phyloP scores from a whole-genome alignment of 176 grass and related monocot species.

The Microstegium vimineum region DNA sequence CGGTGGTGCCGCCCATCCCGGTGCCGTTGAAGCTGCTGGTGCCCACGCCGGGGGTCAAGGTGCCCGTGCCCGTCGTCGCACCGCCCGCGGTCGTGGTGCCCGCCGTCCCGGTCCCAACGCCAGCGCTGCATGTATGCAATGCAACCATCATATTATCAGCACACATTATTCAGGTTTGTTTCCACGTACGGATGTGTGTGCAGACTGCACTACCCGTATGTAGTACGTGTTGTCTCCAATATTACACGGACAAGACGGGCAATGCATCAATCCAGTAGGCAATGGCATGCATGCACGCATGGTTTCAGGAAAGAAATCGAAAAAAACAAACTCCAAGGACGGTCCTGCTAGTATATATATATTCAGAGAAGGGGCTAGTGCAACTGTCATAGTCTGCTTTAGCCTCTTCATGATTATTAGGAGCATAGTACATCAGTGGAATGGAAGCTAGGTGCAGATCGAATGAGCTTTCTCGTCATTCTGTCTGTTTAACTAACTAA shows the following conservation, averaged over 20 bases:
- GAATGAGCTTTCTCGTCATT: too few relatives aligned
- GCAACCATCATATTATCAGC: not conserved
- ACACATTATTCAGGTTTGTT: not conserved
- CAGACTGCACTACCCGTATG: not conserved
- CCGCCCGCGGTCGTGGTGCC: conserved; percentile 6
- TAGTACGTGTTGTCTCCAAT: too few relatives aligned
- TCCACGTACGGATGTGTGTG: too few relatives aligned
- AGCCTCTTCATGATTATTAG: not conserved
- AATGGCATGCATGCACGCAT: too few relatives aligned
- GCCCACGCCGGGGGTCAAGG: conserved; percentile 23
- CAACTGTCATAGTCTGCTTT: too few relatives aligned
- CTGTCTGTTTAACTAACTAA: too few relatives aligned
- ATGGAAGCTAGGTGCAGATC: too few relatives aligned
- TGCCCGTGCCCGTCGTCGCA: conserved; percentile 19
- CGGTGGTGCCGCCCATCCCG: conserved; percentile 26
- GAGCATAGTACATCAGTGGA: too few relatives aligned
- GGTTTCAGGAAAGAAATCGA: too few relatives aligned
- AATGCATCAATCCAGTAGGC: not conserved
- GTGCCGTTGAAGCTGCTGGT: conserved; percentile 29
- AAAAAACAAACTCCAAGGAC: too few relatives aligned
- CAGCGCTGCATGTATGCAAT: conserved; percentile 38
- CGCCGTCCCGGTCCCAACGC: conserved; percentile 23
- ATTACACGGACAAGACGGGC: not conserved
- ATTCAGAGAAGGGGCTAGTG: too few relatives aligned
- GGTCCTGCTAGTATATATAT: too few relatives aligned